A percentile compares a stretch with the other conserved stretches of the same genome.
Evolutionary conservation across 495 filamentous ascomycete species (phyloP).

Genomic region (Cudoniella acicularis): DNA sequence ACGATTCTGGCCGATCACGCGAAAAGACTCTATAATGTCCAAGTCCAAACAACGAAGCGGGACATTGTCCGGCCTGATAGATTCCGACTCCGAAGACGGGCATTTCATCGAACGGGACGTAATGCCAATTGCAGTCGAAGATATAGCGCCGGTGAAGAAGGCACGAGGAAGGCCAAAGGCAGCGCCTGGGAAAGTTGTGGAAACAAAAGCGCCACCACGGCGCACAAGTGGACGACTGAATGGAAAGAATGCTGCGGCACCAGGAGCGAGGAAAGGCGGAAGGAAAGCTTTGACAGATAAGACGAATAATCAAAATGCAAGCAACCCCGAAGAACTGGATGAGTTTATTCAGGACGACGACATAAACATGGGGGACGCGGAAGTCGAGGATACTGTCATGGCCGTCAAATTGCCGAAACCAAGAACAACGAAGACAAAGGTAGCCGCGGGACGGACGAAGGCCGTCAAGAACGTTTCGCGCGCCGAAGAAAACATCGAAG

Average conservation of each 20-base stretch:
- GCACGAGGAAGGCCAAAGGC: slow-evolving; percentile 38
- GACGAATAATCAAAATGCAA: slow-evolving; percentile 40
- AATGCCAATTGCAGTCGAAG: slow-evolving; percentile 38
- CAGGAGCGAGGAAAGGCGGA: slow-evolving; percentile 25
- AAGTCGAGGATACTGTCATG: slow-evolving; percentile 8
- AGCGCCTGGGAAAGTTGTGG: slow-evolving; percentile 30
- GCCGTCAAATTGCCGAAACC: slow-evolving; percentile 6
- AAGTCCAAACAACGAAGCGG: slow-evolving; percentile 45
- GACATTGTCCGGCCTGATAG: slow-evolving; percentile 58
- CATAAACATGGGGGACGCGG: slow-evolving; percentile 31
- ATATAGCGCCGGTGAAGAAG: slow-evolving; percentile 33
- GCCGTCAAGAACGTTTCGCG: background rate
- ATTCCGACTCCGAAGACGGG: slow-evolving; percentile 66
- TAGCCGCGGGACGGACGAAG: slow-evolving; percentile 3
- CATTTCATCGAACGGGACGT: slow-evolving; percentile 23
- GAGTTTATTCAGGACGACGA: slow-evolving; percentile 39
- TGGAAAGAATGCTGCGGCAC: slow-evolving; percentile 33
- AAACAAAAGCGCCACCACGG: slow-evolving; percentile 37
- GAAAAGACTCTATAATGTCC: too few species aligned
- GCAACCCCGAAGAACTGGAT: slow-evolving; percentile 51
- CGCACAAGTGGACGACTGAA: slow-evolving; percentile 36
- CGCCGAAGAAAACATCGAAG: background rate
- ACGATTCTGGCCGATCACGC: too few species aligned
- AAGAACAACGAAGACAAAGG: slow-evolving; percentile 16
- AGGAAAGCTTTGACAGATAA: slow-evolving; percentile 50